Percentiles rank a stretch among this genome's conserved stretches.
Evolutionary conservation across 352 stramenopile species (phyloP).

Genomic region (Phytophthora pinifolia): DNA sequence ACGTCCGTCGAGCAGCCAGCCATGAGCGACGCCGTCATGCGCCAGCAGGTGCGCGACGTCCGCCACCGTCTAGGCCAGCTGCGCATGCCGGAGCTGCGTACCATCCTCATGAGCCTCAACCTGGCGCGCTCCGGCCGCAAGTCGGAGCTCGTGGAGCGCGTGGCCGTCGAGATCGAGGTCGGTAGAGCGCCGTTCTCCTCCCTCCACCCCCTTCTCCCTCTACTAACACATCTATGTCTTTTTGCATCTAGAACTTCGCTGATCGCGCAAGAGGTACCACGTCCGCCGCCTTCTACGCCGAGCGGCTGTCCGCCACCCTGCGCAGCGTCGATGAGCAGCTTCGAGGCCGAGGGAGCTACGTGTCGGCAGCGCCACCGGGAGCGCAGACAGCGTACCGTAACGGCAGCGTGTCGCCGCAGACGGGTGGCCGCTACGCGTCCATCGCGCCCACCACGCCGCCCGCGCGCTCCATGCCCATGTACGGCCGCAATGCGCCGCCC

Average conservation of each 20-base stretch:
- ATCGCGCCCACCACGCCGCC: conserved; percentile 15
- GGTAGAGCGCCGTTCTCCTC: neutral
- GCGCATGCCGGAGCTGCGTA: conserved; percentile 75
- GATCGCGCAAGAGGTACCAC: conserved; percentile 51
- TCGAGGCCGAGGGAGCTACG: conserved; percentile 9
- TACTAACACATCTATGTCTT: conserved; percentile 5
- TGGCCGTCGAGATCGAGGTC: conserved; percentile 64
- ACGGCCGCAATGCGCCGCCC: conserved; percentile 8
- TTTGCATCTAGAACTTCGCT: conserved; percentile 40
- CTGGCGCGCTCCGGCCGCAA: conserved; percentile 73
- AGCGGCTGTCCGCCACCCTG: conserved; percentile 46
- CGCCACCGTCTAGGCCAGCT: conserved; percentile 54
- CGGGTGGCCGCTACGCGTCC: conserved; percentile 5
- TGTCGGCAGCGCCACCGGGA: conserved; percentile 3
- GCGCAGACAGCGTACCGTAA: conserved; percentile 6
- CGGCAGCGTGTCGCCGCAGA: conserved; percentile 1
- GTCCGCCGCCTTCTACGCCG: conserved; percentile 57
- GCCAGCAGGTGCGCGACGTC: conserved; percentile 41
- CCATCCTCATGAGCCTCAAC: conserved; percentile 69
- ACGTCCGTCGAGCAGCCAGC: neutral
- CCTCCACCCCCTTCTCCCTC: no score
- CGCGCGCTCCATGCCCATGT: conserved; percentile 17
- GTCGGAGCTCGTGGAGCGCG: conserved; percentile 77
- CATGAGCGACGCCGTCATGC: conserved; percentile 28
- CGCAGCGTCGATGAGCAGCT: conserved; percentile 55